Conservation (phyloP, 306 rosid species). For the Dryas octopetala region DNA sequence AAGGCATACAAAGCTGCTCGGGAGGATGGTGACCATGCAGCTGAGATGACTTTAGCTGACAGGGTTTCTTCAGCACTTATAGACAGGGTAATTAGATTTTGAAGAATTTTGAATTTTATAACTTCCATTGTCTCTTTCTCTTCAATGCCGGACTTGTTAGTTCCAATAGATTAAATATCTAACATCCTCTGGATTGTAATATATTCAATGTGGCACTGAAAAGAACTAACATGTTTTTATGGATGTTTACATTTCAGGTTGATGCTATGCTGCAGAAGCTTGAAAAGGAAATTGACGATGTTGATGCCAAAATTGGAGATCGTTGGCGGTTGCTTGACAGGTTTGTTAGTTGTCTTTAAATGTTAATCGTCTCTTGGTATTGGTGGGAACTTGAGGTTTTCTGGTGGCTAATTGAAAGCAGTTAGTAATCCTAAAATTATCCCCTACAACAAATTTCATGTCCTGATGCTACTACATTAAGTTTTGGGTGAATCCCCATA, state of each 20-base stretch:
- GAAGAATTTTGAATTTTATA: too few relatives aligned
- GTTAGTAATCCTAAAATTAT: too few relatives aligned
- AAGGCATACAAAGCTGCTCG: conserved; percentile 92
- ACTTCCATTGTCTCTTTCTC: too few relatives aligned
- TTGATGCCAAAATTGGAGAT: conserved; percentile 92
- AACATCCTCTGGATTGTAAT: not conserved
- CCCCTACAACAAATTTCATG: too few relatives aligned
- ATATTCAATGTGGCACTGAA: too few relatives aligned
- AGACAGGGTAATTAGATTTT: conserved; percentile 39
- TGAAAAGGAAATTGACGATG: conserved; percentile 94
- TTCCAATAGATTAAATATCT: conserved; percentile 24
- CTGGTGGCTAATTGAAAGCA: not conserved
- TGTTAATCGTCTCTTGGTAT: too few relatives aligned
- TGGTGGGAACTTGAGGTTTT: too few relatives aligned
- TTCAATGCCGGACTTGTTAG: too few relatives aligned
- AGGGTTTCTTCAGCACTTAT: conserved; percentile 82
- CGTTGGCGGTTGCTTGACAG: conserved; percentile 84
- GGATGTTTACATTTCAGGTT: conserved; percentile 51
- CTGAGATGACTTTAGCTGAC: conserved; percentile 50
- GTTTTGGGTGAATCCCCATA: too few relatives aligned
- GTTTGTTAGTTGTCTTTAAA: conserved; percentile 27
- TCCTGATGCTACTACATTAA: too few relatives aligned
- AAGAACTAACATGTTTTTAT: too few relatives aligned
- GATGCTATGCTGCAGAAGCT: conserved; percentile 92
- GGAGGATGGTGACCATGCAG: conserved; percentile 49